Base-by-base conservation (phyloP, 176 grass and related monocot species). In the Oryza glaberrima region DNA sequence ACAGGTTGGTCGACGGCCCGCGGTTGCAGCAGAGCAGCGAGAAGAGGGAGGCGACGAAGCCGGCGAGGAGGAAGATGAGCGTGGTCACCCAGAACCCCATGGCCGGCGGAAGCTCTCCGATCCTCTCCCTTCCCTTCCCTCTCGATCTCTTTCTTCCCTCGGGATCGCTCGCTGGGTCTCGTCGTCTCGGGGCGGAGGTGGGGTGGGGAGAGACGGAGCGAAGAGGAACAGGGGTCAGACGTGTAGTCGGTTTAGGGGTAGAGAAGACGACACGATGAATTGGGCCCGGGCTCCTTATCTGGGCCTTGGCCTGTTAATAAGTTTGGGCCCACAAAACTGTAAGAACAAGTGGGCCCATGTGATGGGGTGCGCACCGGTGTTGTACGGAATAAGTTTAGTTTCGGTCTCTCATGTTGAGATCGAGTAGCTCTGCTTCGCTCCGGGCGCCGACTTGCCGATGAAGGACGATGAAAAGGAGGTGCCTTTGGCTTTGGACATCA, bases 71-170 rank as follows among this genome's bases (percentile, higher is more conserved):
- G 81, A 93, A 93, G 81, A 90, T 87, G 81, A 78, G 26, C 26
- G 91, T 88, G 56, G 91, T 90, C 61, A 90, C 85, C 91, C 61
- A 81, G 88, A 93, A 93, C 11, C 85, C 88, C 91, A 93, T 93
- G 77, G 77, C 34, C 19, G 36, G 6, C 28, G 25, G 1, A 3
- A 5, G 9, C 32, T 28, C 69, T 46, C 61, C 36, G 13, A 13
- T 1, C 70, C n/a, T 51, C 49, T 38, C 74, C 34, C 15, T 44
- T 26, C 70, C 19, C n/a, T 41, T 41, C 40, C 40, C 40, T 1
- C 60, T 41, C 83, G 20, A 54, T 32, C 20, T 71, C 73, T 30
- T 19, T 46, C 47, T 34, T 1, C 73, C 28, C 54, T 1, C 25
- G 6, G 70, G 41, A 48, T 83, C 44, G 73, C 41, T 69, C 51